These are phyloP conservation scores for Pseudogymnoascus sp. DNA, from an alignment of 2,329 filamentous ascomycete species.

Conservation along the genomic window DNA sequence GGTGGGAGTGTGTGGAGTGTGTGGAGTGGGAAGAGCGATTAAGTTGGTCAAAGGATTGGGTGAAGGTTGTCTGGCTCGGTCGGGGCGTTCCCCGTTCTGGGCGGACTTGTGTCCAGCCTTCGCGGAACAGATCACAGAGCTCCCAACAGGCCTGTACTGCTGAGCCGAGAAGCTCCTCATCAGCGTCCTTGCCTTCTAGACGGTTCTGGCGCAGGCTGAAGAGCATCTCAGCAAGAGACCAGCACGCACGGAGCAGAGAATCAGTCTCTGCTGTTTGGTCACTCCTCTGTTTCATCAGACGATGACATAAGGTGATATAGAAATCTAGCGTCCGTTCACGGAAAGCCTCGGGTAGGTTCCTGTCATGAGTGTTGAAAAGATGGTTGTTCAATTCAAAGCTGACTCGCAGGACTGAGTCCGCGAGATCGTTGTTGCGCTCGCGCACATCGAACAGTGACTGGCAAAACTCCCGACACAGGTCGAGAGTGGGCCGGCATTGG, in stretches of 20 bases:
- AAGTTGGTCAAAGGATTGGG: slow-evolving; percentile 45
- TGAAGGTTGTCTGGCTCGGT: slow-evolving; percentile 70
- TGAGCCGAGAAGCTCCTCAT: slow-evolving; percentile 78
- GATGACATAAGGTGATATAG: slow-evolving; percentile 87
- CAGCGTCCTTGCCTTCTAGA: slow-evolving; percentile 62
- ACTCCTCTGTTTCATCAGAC: slow-evolving; percentile 88
- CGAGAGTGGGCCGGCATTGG: slow-evolving; percentile 67
- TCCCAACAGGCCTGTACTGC: slow-evolving; percentile 94
- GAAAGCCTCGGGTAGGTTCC: slow-evolving; percentile 76
- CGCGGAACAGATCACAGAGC: slow-evolving; percentile 83
- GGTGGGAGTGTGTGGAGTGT: slow-evolving; percentile 35
- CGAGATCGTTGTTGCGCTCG: slow-evolving; percentile 65
- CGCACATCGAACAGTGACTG: slow-evolving; percentile 85
- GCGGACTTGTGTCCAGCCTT: slow-evolving; percentile 83
- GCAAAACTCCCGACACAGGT: slow-evolving; percentile 86
- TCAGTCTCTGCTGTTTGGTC: slow-evolving; percentile 76
- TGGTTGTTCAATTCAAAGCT: slow-evolving; percentile 96
- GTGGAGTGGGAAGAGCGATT: slow-evolving; percentile 39
- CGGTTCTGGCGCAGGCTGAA: slow-evolving; percentile 82
- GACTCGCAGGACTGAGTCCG: slow-evolving; percentile 81
- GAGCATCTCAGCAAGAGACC: slow-evolving; percentile 85
- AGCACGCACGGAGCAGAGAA: slow-evolving; percentile 75
- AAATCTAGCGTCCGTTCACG: slow-evolving; percentile 87
- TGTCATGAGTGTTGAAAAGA: slow-evolving; percentile 85
- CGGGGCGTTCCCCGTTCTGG: slow-evolving; percentile 81